A percentile compares a stretch with the other conserved stretches of the same genome.
These are phyloP conservation scores for Salvia rosmarinus DNA, from an alignment of 257 asterid species.

Conservation along the genomic window DNA sequence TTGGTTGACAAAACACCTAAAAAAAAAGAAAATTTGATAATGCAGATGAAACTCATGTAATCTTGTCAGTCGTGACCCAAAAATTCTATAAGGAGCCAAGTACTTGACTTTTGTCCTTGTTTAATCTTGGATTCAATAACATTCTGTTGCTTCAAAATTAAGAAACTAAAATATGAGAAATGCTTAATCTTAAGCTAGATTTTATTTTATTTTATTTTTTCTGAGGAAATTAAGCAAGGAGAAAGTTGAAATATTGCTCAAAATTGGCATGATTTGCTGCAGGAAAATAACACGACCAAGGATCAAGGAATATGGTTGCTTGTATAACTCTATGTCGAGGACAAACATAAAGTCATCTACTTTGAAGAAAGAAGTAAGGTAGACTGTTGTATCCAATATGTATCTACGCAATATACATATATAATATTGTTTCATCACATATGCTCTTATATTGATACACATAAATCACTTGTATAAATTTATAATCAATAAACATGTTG, in stretches of 20 bases:
- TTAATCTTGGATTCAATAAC: neutral
- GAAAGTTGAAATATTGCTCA: conserved; percentile 23
- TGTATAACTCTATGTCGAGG: neutral
- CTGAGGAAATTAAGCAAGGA: neutral
- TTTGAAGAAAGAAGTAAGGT: neutral
- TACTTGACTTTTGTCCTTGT: too few relatives aligned
- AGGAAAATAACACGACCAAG: conserved; percentile 34
- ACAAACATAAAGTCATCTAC: conserved; percentile 20
- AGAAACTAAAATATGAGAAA: neutral
- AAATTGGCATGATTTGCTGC: conserved; percentile 23
- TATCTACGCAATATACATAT: too few relatives aligned
- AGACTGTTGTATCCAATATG: neutral
- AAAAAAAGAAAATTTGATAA: too few relatives aligned
- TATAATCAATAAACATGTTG: too few relatives aligned
- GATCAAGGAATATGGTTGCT: neutral
- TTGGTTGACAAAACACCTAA: too few relatives aligned
- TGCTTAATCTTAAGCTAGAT: neutral
- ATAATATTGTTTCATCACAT: too few relatives aligned
- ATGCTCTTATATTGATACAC: neutral
- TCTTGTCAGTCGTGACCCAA: too few relatives aligned
- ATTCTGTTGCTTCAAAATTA: neutral
- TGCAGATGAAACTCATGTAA: too few relatives aligned
- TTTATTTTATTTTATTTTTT: too few relatives aligned
- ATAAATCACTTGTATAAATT: neutral
- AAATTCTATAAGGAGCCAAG: too few relatives aligned